Percentiles rank a stretch among this genome's conserved stretches.
phyloP scores from a whole-genome alignment of 2,329 filamentous ascomycete genomes.

The Blumeria graminis region DNA sequence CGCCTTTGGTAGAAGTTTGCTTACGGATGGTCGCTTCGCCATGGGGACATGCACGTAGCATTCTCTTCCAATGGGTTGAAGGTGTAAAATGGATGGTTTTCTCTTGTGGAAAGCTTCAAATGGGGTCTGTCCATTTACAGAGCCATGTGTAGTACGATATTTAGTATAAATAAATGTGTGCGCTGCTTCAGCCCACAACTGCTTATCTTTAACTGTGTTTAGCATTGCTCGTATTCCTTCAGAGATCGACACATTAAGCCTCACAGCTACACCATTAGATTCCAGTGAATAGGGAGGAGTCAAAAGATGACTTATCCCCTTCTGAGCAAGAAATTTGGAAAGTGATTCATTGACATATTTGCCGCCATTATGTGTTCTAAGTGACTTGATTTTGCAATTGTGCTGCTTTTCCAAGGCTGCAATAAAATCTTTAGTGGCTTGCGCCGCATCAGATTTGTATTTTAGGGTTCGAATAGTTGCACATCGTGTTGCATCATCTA shows the following conservation, averaged over 20 bases:
- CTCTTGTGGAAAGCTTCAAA: neutral
- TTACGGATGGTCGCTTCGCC: neutral
- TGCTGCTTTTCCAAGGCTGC: neutral
- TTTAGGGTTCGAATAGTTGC: neutral
- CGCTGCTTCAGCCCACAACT: conserved; percentile 1
- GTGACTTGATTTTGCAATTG: neutral
- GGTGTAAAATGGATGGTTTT: neutral
- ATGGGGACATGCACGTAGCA: neutral
- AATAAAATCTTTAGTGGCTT: neutral
- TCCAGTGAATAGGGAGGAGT: neutral
- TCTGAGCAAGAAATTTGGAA: neutral
- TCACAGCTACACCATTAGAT: neutral
- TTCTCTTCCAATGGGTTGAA: neutral
- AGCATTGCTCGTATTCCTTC: neutral
- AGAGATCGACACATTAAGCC: neutral
- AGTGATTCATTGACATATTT: neutral
- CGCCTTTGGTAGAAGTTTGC: neutral
- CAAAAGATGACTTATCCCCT: neutral
- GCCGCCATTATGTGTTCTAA: neutral
- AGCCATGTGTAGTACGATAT: neutral
- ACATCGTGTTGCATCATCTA: neutral
- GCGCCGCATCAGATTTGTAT: neutral
- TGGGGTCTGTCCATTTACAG: neutral
- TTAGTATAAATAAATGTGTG: neutral
- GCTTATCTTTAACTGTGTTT: neutral